Base-by-base conservation (phyloP, 192 early-diverging fungal species). In the Glomus cerebriforme region DNA sequence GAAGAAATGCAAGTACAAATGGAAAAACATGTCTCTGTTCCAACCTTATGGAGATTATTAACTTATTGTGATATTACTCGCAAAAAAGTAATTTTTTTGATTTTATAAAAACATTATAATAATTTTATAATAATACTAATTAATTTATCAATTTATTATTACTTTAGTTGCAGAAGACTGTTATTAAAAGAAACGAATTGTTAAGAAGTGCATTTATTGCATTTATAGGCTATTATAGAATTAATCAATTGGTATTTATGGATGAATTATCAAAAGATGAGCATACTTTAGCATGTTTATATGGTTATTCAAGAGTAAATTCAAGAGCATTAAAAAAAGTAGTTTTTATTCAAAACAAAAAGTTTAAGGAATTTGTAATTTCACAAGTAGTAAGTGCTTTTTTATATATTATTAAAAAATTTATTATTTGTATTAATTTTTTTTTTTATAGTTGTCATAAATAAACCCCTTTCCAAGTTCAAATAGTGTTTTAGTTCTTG, bases 291-390 rank as follows among this genome's bases (percentile, higher is more conserved):
- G 1, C 43, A 47, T n/a, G 26, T 26, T 8, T 2, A 32, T 73
- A 58, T 73, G 10, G 71, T 8, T 73, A 73, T 59, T 29, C 47
- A 73, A 2, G 22, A 17, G 24, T 32, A 12, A 73, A 73, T 59
- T 17, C 49, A 29, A 4, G 26, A 24, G 49, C 72, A 26, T 0
- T 22, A 54, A 59, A 59, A 73, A 73, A 58, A 32, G 26, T 73
- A 5, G 49, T 73, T 24, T 73, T 73, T 59, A 9, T 73, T 19
- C 0, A 1, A 59, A 73, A 54, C 17, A 31, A n/a, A 73, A 2
- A 32, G n/a, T 73, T 70, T 45, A 70, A 37, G 19, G 68, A 70
- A 45, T 73, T 73, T 34, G 31, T 73, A 31, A 29, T 73, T 17
- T 54, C 72, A 26, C 7, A 59, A 39, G 47, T 73, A 17, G 72